A percentile compares a stretch with the other conserved stretches of the same genome.
These are phyloP conservation scores for Trypanosoma lewisi DNA, from an alignment of 208 protist species.

Conservation along the genomic window DNA sequence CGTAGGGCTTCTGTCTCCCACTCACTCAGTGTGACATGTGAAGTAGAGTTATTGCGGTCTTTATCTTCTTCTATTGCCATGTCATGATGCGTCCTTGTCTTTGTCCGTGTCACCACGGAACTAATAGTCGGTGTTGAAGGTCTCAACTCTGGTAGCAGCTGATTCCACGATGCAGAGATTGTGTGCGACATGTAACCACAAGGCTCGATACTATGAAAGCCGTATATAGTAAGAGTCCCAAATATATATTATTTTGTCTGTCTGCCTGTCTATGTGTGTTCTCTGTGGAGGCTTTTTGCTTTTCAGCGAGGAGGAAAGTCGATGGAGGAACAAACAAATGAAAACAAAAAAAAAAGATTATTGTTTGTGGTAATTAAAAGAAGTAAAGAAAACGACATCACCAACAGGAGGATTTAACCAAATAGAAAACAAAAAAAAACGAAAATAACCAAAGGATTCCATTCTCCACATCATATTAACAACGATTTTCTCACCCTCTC, in stretches of 20 bases:
- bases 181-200: background rate
- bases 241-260: too few relatives aligned
- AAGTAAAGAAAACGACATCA: background rate
- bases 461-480: too few relatives aligned
- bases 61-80: background rate
- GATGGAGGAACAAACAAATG: background rate
- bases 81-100: background rate
- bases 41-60: background rate
- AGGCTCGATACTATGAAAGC: background rate
- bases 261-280: too few relatives aligned
- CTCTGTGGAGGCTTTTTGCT: too few relatives aligned
- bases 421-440: background rate
- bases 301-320: too few relatives aligned
- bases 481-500: too few relatives aligned
- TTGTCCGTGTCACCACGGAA: background rate
- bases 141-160: background rate
- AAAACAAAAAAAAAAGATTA: too few relatives aligned
- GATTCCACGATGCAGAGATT: conserved; percentile 4
- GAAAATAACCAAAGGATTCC: conserved; percentile 5
- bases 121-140: background rate
- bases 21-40: background rate
- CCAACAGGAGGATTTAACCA: background rate
- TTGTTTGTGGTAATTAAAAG: too few relatives aligned
- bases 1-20: conserved; percentile 23
- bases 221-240: too few relatives aligned